A percentile compares a stretch with the other conserved stretches of the same genome.
phyloP scores from a whole-genome alignment of 441 rosid species.

The Bocquillonia castaneifolia region DNA sequence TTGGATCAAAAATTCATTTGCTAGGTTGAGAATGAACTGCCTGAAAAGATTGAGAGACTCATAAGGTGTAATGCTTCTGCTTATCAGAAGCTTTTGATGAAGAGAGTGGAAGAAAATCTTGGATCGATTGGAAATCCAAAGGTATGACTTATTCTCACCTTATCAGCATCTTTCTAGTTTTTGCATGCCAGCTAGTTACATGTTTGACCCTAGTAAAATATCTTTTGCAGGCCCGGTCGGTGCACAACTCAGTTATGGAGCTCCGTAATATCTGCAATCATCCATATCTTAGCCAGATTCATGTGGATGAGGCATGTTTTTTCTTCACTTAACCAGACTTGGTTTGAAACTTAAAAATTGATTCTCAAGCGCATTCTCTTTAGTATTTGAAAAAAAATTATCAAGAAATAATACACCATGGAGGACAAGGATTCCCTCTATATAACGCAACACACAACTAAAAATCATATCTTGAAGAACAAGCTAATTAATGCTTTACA shows the following conservation, averaged over 20 bases:
- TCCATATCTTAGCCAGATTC: constrained; percentile 96
- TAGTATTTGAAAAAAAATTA: not conserved
- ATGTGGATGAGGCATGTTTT: constrained; percentile 73
- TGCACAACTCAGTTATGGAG: constrained; percentile 97
- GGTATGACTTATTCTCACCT: constrained; percentile 35
- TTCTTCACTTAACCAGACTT: constrained; percentile 19
- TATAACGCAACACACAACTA: not conserved
- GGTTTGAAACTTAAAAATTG: constrained; percentile 11
- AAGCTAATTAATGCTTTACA: not conserved
- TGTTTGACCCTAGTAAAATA: constrained; percentile 22
- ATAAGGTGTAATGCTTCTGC: constrained; percentile 93
- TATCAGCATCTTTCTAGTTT: constrained; percentile 1
- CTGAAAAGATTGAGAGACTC: constrained; percentile 93
- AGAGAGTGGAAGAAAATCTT: constrained; percentile 93
- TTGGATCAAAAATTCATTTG: constrained; percentile 23
- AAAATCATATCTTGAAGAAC: not conserved
- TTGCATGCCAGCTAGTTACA: not conserved
- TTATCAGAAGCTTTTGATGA: constrained; percentile 90
- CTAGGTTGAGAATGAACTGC: constrained; percentile 90
- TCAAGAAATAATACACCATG: not conserved
- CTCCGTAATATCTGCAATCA: constrained; percentile 96
- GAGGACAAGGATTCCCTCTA: not conserved
- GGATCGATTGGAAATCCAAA: constrained; percentile 80
- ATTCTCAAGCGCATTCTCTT: not conserved
- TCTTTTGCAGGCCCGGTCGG: constrained; percentile 65